Conservation (phyloP, 108 stramenopile species). For the Skeletonema tropicum region DNA sequence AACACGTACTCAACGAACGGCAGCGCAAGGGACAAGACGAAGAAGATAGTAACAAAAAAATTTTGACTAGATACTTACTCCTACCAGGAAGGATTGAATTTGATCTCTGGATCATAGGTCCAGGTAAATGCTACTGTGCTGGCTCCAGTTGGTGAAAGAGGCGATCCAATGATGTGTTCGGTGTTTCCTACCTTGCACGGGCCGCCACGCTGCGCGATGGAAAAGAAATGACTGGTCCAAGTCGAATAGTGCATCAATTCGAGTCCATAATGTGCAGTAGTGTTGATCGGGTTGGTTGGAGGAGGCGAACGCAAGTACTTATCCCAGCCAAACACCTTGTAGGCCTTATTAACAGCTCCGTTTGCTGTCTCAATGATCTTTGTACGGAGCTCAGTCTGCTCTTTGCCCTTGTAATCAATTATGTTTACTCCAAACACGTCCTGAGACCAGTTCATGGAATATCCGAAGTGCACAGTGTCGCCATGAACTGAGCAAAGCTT, state of each 20-base stretch:
- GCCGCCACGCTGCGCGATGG: slow-evolving; percentile 8
- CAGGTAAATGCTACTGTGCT: slow-evolving; percentile 32
- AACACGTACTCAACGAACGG: too few species aligned
- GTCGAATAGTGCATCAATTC: slow-evolving; percentile 5
- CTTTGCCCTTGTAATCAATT: slow-evolving; percentile 23
- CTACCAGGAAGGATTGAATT: background rate
- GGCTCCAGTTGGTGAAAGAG: slow-evolving; percentile 21
- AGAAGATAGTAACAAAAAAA: too few species aligned
- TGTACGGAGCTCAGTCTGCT: background rate
- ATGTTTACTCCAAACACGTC: slow-evolving; percentile 17
- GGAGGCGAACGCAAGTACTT: slow-evolving; percentile 29
- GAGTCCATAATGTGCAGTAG: slow-evolving; percentile 16
- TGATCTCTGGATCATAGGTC: slow-evolving; percentile 37
- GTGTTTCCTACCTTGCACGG: slow-evolving; percentile 14
- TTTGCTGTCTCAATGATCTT: slow-evolving; percentile 13
- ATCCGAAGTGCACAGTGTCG: slow-evolving; percentile 31
- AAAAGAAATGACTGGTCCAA: slow-evolving; percentile 17
- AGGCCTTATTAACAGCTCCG: background rate
- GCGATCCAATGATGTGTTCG: background rate
- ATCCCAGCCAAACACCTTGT: slow-evolving; percentile 20
- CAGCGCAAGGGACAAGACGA: too few species aligned
- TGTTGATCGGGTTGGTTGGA: slow-evolving; percentile 41
- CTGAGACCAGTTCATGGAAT: slow-evolving; percentile 46
- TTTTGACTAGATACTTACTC: too few species aligned
- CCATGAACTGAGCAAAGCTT: slow-evolving; percentile 16